Conservation (phyloP, 768 basidiomycete genomes). For the Punctularia strigosozonata region DNA sequence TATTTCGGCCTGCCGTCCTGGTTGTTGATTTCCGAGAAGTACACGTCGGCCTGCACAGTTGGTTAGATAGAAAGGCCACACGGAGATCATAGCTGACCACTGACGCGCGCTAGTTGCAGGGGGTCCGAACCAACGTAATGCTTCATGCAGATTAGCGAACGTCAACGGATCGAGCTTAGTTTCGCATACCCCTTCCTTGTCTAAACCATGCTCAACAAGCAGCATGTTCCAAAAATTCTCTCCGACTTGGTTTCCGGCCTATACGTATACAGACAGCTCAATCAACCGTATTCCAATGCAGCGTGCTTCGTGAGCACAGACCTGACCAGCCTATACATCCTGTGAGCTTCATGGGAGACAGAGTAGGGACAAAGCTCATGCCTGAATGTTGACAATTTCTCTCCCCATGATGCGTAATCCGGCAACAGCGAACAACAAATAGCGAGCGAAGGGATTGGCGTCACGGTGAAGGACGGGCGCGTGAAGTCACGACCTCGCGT, state of each 20-base stretch:
- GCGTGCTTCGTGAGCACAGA: conserved; percentile 27
- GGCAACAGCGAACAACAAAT: too few relatives aligned
- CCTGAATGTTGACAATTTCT: conserved; percentile 83
- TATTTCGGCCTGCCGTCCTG: conserved; percentile 47
- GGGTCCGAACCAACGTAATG: conserved; percentile 64
- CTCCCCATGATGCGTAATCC: too few relatives aligned
- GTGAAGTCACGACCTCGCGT: too few relatives aligned
- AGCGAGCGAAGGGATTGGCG: too few relatives aligned
- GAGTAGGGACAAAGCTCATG: conserved; percentile 12
- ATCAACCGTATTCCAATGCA: not conserved
- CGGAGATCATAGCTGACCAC: conserved; percentile 10
- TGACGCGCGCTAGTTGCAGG: conserved; percentile 61
- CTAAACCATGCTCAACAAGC: conserved; percentile 76
- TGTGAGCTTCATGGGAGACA: not conserved
- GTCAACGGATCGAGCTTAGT: not conserved
- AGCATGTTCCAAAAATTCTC: conserved; percentile 87
- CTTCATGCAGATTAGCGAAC: too few relatives aligned
- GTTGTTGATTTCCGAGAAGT: conserved; percentile 60
- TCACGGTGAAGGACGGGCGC: too few relatives aligned
- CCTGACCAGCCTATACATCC: conserved; percentile 54
- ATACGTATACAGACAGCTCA: conserved; percentile 7
- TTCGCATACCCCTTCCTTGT: conserved; percentile 47
- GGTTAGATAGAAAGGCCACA: conserved; percentile 1
- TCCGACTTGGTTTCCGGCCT: conserved; percentile 73
- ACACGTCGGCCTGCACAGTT: conserved; percentile 53